Conservation (phyloP, 2,329 filamentous ascomycete species). For the Stagonosporopsis chrysanthemi region DNA sequence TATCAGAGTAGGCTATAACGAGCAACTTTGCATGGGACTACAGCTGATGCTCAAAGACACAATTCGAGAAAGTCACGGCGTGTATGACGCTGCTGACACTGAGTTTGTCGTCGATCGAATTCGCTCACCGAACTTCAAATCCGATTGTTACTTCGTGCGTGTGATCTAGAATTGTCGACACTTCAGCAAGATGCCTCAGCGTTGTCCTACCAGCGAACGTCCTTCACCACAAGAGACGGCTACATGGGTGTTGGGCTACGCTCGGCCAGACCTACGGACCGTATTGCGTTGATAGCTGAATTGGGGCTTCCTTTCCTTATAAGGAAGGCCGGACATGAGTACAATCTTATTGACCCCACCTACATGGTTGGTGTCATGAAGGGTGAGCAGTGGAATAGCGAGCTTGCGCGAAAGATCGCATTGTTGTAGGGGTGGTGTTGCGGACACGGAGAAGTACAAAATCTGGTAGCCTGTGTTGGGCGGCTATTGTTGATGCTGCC, state of each 20-base stretch:
- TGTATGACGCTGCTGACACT: not conserved
- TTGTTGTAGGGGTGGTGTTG: not conserved
- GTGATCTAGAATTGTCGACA: no score
- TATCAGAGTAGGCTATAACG: not conserved
- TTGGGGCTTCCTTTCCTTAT: conserved; percentile 2
- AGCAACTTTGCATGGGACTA: no score
- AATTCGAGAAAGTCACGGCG: not conserved
- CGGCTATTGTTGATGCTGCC: not conserved
- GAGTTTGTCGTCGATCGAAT: not conserved
- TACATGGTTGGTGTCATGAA: not conserved
- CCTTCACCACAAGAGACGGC: conserved; percentile 11
- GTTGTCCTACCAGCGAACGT: conserved; percentile 11
- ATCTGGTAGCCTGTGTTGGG: not conserved
- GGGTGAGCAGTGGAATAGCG: not conserved
- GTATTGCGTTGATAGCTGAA: conserved; percentile 13
- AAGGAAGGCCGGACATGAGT: not conserved
- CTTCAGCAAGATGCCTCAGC: conserved; percentile 13
- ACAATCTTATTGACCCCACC: not conserved
- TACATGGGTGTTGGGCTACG: conserved; percentile 12
- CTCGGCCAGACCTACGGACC: conserved; percentile 1
- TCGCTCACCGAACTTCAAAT: not conserved
- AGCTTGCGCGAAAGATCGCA: not conserved
- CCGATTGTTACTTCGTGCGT: no score
- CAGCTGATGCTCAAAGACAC: not conserved
- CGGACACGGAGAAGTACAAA: not conserved